These are phyloP conservation scores for Astraeus odoratus DNA, from an alignment of 768 basidiomycete genomes.

Conservation along the genomic window DNA sequence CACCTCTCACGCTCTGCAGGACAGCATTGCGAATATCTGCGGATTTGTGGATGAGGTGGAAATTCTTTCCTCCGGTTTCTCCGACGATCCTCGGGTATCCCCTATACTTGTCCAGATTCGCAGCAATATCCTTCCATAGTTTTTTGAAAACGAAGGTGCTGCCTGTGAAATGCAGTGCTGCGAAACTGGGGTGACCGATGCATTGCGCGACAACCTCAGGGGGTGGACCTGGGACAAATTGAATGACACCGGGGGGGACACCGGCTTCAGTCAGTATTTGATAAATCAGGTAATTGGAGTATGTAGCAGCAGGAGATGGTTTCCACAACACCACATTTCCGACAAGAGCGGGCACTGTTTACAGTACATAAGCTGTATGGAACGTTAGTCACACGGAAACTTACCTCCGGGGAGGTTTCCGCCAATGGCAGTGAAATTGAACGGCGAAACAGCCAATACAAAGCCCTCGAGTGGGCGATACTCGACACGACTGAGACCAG, in stretches of 20 bases:
- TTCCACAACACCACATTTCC: conserved; percentile 98
- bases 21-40: conserved; percentile 91
- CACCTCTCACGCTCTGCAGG: conserved; percentile 76
- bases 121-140: conserved; percentile 93
- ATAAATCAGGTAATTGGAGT: conserved; percentile 90
- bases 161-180: conserved; percentile 93
- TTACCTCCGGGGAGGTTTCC: conserved; percentile 81
- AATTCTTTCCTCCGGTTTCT: conserved; percentile 99
- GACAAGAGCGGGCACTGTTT: conserved; percentile 77
- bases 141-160: conserved; percentile 91
- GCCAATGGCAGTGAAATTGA: conserved; percentile 98
- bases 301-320: conserved; percentile 91
- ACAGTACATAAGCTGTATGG: neutral
- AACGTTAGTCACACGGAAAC: conserved; percentile 1
- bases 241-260: conserved; percentile 89
- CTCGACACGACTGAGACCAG: conserved; percentile 69
- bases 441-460: conserved; percentile 94
- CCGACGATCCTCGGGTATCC: conserved; percentile 94
- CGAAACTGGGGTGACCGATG: conserved; percentile 72
- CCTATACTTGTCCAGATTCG: conserved; percentile 81
- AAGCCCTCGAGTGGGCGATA: conserved; percentile 98
- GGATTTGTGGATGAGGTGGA: conserved; percentile 84
- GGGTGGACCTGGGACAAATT: conserved; percentile 91
- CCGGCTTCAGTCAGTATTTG: conserved; percentile 93
- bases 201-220: conserved; percentile 80